These are phyloP conservation scores for Trichoderma gracile DNA, from an alignment of 2,329 filamentous ascomycete genomes.

Conservation along the genomic window DNA sequence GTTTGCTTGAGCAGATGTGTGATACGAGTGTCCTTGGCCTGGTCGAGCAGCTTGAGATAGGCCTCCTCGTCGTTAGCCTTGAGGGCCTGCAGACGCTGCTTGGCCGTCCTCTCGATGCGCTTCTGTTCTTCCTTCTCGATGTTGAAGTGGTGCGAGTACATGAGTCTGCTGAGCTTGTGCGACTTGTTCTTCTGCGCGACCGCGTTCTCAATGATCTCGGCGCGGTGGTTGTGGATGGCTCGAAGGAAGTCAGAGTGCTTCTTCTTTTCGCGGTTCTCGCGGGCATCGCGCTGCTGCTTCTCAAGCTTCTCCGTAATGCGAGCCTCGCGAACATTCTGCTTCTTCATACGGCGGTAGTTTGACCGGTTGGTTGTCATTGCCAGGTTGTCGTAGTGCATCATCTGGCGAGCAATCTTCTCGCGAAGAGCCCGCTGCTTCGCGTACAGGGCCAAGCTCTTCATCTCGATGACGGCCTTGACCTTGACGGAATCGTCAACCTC, in stretches of 20 bases:
- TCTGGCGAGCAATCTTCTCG: constrained; percentile 83
- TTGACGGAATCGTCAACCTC: constrained; percentile 81
- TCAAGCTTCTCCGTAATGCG: constrained; percentile 98
- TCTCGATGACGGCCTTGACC: constrained; percentile 88
- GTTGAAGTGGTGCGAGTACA: constrained; percentile 86
- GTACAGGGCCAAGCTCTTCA: constrained; percentile 86
- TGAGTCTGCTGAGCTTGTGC: constrained; percentile 84
- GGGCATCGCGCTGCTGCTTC: constrained; percentile 96
- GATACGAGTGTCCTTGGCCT: constrained; percentile 99
- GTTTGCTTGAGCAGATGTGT: constrained; percentile 96
- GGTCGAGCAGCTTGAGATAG: constrained; percentile 94
- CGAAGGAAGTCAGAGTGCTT: constrained; percentile 91
- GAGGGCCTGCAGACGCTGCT: constrained; percentile 97
- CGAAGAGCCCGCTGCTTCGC: constrained; percentile 85
- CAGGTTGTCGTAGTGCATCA: constrained; percentile 93
- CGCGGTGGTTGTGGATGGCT: constrained; percentile 78
- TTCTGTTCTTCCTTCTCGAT: constrained; percentile 99
- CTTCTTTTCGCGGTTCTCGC: constrained; percentile 96
- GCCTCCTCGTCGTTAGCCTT: constrained; percentile 99
- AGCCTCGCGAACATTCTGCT: constrained; percentile 91
- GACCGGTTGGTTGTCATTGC: constrained; percentile 96
- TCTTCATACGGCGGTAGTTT: constrained; percentile 92
- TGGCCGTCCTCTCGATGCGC: constrained; percentile 93
- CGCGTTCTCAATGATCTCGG: constrained; percentile 71
- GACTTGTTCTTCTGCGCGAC: constrained; percentile 69